phyloP scores from a whole-genome alignment of 495 filamentous ascomycete genomes.

The Penicillium roqueforti region DNA sequence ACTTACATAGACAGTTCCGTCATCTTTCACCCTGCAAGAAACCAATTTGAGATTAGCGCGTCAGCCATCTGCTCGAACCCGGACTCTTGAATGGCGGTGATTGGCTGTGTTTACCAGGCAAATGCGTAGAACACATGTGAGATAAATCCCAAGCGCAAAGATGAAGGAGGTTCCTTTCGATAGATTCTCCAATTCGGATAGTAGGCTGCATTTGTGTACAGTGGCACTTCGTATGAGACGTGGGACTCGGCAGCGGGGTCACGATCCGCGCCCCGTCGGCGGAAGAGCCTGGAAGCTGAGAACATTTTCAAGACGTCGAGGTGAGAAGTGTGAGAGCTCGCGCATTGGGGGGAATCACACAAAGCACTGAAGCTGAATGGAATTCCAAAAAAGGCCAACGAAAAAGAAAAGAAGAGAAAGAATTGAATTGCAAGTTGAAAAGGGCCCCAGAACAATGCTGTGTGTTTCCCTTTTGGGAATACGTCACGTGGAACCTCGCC shows the following conservation, averaged over 20 bases:
- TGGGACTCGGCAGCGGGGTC: slow-evolving; percentile 25
- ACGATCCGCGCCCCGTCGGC: slow-evolving; percentile 15
- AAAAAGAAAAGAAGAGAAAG: slow-evolving; percentile 5
- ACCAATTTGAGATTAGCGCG: slow-evolving; percentile 28
- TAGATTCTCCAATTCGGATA: slow-evolving; percentile 86
- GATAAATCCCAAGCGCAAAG: slow-evolving; percentile 62
- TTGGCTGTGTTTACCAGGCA: slow-evolving; percentile 53
- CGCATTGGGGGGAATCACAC: background rate
- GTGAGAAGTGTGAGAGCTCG: background rate
- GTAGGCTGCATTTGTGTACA: slow-evolving; percentile 71
- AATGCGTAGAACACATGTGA: slow-evolving; percentile 89
- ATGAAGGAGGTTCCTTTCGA: slow-evolving; percentile 70
- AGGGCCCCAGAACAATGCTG: background rate
- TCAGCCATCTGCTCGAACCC: slow-evolving; percentile 21
- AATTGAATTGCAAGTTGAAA: background rate
- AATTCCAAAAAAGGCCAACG: slow-evolving; percentile 2
- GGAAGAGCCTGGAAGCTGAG: slow-evolving; percentile 21
- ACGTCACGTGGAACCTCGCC: slow-evolving; percentile 21
- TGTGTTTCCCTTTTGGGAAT: slow-evolving; percentile 20
- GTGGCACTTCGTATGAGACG: slow-evolving; percentile 37
- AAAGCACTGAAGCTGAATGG: background rate
- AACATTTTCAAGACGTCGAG: slow-evolving; percentile 15
- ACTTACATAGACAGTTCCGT: slow-evolving; percentile 77
- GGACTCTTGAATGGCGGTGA: slow-evolving; percentile 6
- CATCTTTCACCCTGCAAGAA: slow-evolving; percentile 60